Evolutionary conservation across 148 eudicot species (phyloP).

Genomic region (Diospyros lotus): DNA sequence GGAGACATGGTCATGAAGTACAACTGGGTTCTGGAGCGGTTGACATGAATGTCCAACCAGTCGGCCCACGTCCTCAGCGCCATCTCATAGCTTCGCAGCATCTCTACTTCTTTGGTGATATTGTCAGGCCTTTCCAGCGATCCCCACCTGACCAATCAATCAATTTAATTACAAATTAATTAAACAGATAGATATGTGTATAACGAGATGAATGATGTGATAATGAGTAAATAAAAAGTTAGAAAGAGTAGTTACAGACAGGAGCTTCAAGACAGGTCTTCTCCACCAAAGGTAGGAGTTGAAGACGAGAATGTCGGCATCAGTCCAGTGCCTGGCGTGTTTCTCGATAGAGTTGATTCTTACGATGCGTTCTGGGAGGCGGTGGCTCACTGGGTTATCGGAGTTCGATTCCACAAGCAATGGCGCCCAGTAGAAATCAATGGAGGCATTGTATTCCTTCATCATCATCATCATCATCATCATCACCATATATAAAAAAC

Average conservation of each 20-base stretch:
- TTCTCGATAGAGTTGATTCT: constrained; percentile 66
- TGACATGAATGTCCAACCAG: constrained; percentile 72
- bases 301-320: constrained; percentile 76
- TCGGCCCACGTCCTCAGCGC: constrained; percentile 77
- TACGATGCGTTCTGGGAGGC: constrained; percentile 61
- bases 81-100: constrained; percentile 71
- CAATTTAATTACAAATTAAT: too few species aligned
- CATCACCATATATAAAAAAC: too few species aligned
- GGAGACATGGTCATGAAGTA: constrained; percentile 84
- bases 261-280: constrained; percentile 49
- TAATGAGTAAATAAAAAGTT: not conserved
- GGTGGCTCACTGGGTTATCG: constrained; percentile 66
- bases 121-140: constrained; percentile 48
- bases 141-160: constrained; percentile 54
- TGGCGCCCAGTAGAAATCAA: constrained; percentile 91
- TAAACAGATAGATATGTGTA: too few species aligned
- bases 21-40: constrained; percentile 47
- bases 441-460: constrained; percentile 81
- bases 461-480: not conserved
- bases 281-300: constrained; percentile 91
- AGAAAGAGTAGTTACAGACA: constrained; percentile 27
- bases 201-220: too few species aligned
- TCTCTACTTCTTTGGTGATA: constrained; percentile 59
- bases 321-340: constrained; percentile 79
- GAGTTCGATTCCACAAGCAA: constrained; percentile 82